Evolutionary conservation across 2,329 filamentous ascomycete species (phyloP).

Genomic region (Trichoderma semiorbis): DNA sequence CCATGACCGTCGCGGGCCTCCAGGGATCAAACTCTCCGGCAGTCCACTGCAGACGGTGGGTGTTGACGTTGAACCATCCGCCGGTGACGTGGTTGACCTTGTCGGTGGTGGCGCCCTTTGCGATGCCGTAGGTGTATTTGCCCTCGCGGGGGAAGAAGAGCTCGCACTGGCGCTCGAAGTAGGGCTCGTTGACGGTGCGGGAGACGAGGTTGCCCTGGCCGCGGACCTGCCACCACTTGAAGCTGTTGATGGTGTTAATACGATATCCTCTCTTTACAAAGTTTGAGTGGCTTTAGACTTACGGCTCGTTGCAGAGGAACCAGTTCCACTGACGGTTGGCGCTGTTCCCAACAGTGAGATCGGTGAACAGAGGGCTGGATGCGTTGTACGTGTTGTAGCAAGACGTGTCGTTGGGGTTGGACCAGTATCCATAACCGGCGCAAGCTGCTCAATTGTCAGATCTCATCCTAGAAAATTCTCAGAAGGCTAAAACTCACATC

Average conservation of each 20-base stretch:
- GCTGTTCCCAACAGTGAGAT: constrained; percentile 44
- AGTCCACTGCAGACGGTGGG: constrained; percentile 53
- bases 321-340: constrained; percentile 55
- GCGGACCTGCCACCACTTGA: constrained; percentile 34
- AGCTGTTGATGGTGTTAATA: constrained; percentile 26
- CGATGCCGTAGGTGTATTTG: constrained; percentile 47
- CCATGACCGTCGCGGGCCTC: constrained; percentile 51
- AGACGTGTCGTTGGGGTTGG: constrained; percentile 29
- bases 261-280: background rate
- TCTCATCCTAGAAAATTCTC: background rate
- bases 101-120: constrained; percentile 42
- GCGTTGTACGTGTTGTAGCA: constrained; percentile 21
- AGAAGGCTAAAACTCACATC: constrained; percentile 36
- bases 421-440: constrained; percentile 46
- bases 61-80: constrained; percentile 52
- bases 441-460: constrained; percentile 37
- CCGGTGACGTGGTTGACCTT: constrained; percentile 50
- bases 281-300: constrained; percentile 20
- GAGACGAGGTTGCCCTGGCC: constrained; percentile 51
- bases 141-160: constrained; percentile 51
- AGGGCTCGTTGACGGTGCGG: constrained; percentile 46
- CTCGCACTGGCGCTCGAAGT: constrained; percentile 54
- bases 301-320: constrained; percentile 61
- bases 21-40: constrained; percentile 61
- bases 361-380: constrained; percentile 46